Percentiles rank a stretch among this genome's conserved stretches.
These are phyloP conservation scores for Podospora tetraspora DNA, from an alignment of 495 filamentous ascomycete species.

Conservation along the genomic window DNA sequence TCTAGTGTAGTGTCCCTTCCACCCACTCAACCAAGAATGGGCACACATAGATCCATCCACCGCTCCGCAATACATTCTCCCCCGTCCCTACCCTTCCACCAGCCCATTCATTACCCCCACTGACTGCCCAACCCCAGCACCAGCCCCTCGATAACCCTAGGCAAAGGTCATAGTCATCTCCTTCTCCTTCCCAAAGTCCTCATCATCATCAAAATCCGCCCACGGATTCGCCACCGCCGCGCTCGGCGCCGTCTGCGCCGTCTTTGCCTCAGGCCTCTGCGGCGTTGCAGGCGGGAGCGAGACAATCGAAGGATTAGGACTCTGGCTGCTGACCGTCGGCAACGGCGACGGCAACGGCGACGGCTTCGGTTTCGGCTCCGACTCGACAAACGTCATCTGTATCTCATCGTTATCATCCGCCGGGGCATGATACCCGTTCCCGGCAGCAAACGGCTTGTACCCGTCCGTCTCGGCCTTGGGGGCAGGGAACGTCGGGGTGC, in stretches of 20 bases:
- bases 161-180: constrained; percentile 75
- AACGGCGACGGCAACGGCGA: constrained; percentile 41
- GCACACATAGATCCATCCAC: neutral
- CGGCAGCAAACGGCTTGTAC: neutral
- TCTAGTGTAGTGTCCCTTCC: neutral
- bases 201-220: constrained; percentile 71
- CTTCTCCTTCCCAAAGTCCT: constrained; percentile 68
- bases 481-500: constrained; percentile 21
- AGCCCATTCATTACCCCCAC: neutral
- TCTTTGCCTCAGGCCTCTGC: constrained; percentile 40
- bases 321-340: constrained; percentile 14
- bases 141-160: constrained; percentile 15
- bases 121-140: no score
- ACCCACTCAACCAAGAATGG: neutral
- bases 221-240: constrained; percentile 68
- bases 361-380: constrained; percentile 29
- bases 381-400: constrained; percentile 65
- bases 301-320: constrained; percentile 7
- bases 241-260: constrained; percentile 38
- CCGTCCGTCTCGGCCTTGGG: constrained; percentile 8
- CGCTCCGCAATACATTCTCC: no score
- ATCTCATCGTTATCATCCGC: constrained; percentile 39
- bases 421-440: constrained; percentile 5
- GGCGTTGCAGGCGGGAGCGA: constrained; percentile 5
- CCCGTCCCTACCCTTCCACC: neutral